A percentile compares a stretch with the other conserved stretches of the same genome.
phyloP scores from a whole-genome alignment of 768 basidiomycete species.

The Hygrophorus russula region DNA sequence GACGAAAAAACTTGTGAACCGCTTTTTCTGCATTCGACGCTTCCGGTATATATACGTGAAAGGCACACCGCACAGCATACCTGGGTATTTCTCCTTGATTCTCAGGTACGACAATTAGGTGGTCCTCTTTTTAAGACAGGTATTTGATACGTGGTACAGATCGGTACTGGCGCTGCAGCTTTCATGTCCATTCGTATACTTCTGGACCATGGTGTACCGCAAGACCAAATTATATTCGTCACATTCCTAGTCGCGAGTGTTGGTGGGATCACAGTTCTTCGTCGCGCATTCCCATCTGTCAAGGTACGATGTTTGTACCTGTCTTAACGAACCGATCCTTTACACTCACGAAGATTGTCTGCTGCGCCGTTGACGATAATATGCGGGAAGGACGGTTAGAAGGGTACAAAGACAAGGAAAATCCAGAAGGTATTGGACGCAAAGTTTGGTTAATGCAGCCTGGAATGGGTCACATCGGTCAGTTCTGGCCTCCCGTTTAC shows the following conservation, averaged over 20 bases:
- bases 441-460: slow-evolving; percentile 81
- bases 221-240: slow-evolving; percentile 81
- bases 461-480: slow-evolving; percentile 84
- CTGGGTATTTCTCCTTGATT: slow-evolving; percentile 84
- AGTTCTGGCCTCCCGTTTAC: slow-evolving; percentile 11
- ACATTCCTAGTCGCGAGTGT: slow-evolving; percentile 80
- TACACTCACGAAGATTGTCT: slow-evolving; percentile 58
- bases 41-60: slow-evolving; percentile 65
- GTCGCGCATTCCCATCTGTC: slow-evolving; percentile 61
- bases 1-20: slow-evolving; percentile 82
- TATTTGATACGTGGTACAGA: slow-evolving; percentile 29
- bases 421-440: slow-evolving; percentile 37
- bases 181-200: slow-evolving; percentile 94
- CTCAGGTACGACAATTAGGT: slow-evolving; percentile 43
- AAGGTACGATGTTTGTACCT: no score
- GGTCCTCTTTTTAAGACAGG: background rate
- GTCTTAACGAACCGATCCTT: no score
- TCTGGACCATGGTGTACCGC: slow-evolving; percentile 82
- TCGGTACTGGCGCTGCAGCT: slow-evolving; percentile 86
- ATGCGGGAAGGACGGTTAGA: slow-evolving; percentile 69
- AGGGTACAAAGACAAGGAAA: slow-evolving; percentile 38
- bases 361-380: slow-evolving; percentile 70
- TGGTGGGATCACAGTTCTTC: slow-evolving; percentile 70
- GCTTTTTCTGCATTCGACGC: slow-evolving; percentile 66
- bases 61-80: slow-evolving; percentile 52